A percentile compares a stretch with the other conserved stretches of the same genome.
These are phyloP conservation scores for Marsdenia floribunda DNA, from an alignment of 257 asterid species.

Conservation along the genomic window DNA sequence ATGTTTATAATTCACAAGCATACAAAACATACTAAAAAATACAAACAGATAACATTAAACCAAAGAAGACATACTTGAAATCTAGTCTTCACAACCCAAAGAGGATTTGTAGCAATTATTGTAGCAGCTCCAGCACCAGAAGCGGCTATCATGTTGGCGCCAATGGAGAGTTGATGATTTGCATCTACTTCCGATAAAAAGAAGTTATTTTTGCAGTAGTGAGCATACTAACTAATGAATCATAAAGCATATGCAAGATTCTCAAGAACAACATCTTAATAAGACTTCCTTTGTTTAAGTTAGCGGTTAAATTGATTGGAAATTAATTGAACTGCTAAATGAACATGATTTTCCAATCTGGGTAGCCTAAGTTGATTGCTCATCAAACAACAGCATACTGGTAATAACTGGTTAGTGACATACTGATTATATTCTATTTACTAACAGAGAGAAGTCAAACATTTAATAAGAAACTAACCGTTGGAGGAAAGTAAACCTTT, in stretches of 20 bases:
- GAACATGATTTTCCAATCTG: background rate
- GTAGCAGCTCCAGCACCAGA: slow-evolving; percentile 98
- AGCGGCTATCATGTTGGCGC: slow-evolving; percentile 93
- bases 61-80: slow-evolving; percentile 55
- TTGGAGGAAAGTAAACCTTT: slow-evolving; percentile 68
- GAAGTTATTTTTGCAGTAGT: slow-evolving; percentile 5
- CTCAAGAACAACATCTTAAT: background rate
- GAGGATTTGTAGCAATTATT: slow-evolving; percentile 80
- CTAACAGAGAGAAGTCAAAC: background rate
- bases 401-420: background rate
- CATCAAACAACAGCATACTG: background rate
- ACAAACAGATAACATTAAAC: slow-evolving; percentile 10
- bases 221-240: background rate
- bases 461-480: slow-evolving; percentile 49
- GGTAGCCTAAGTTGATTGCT: background rate
- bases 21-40: background rate
- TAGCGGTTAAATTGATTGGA: background rate
- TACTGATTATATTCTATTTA: background rate
- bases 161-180: slow-evolving; percentile 75
- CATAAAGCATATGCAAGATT: background rate
- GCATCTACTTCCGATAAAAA: slow-evolving; percentile 46
- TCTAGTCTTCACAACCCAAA: slow-evolving; percentile 97
- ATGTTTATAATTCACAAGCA: background rate
- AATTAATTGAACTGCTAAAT: background rate
- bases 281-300: background rate